Evolutionary conservation across 108 stramenopile species (phyloP), one percentile per base, ranked within the genome.

Genomic region (Skeletonema grethae): DNA sequence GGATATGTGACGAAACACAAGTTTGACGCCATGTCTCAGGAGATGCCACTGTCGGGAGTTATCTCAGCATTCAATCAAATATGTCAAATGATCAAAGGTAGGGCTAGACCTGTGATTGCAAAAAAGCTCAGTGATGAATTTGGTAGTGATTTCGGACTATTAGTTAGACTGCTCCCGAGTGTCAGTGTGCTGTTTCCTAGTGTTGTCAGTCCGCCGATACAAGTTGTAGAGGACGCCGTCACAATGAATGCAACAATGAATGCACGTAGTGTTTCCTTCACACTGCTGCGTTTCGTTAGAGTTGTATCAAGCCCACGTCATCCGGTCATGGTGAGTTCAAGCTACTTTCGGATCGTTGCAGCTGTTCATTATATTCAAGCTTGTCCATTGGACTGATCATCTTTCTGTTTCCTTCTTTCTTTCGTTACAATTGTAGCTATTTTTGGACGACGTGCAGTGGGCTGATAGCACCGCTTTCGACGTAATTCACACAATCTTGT

Each of bases 381-480:
- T 34, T 34, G 34, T 34, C 6, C 6, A 34, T 6, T 34, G 36
- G 4, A 48, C 10, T 11, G 36, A n/a, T n/a, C 18, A n/a, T 48
- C n/a, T n/a, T 48, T 18, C 7, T 48, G 6, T 16, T 11, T 48
- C 0, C 46, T 48, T 18, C 16, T 11, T 38, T 38, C 9, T 9
- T 38, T 16, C 46, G 11, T 48, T 6, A 4, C 16, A 16, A 3
- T 4, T 10, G 9, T 6, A 22, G 50, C 55, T 84, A 16, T 84
- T 84, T 41, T 38, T 84, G 16, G 83, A 84, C 35, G 83, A 84
- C 50, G 30, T 76, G 16, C 83, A 80, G 39, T 83, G 82, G 82
- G 77, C 77, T 1, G 82, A 78, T 39, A 29, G 29, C 13, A 50
- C 61, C 12, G 56, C 83, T 16, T 22, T 84, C 3, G 70, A 57